Evolutionary conservation across 257 asterid genomes (phyloP).

Genomic region (Solanum chmielewskii): DNA sequence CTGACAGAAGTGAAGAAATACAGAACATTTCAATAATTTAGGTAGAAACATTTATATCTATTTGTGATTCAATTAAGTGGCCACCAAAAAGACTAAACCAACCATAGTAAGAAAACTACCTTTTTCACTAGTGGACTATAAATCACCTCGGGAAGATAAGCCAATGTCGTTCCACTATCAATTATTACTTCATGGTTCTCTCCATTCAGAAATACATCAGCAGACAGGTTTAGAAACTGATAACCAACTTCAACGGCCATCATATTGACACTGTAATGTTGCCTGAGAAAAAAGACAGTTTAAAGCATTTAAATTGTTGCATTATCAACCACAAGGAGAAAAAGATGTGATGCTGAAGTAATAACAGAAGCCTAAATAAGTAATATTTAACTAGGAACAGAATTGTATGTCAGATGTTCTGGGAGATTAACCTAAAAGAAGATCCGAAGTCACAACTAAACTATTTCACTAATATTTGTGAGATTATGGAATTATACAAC

Average conservation of each 20-base stretch:
- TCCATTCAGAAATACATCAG: constrained; percentile 39
- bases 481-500: not conserved
- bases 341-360: not conserved
- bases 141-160: constrained; percentile 80
- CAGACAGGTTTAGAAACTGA: constrained; percentile 54
- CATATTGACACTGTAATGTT: constrained; percentile 94
- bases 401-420: not conserved
- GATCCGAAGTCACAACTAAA: not conserved
- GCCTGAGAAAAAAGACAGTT: constrained; percentile 34
- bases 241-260: constrained; percentile 74
- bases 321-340: not conserved
- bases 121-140: constrained; percentile 62
- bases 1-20: constrained; percentile 23
- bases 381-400: not conserved
- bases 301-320: not conserved
- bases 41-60: not conserved
- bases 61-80: not conserved
- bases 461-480: not conserved
- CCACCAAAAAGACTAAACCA: not conserved
- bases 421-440: not conserved
- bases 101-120: constrained; percentile 15
- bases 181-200: constrained; percentile 71
- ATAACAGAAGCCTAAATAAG: not conserved
- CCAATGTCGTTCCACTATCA: constrained; percentile 96
- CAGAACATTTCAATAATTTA: not conserved